Percentiles rank a stretch among this genome's conserved stretches.
Evolutionary conservation across 139 green algal genomes (phyloP).

Genomic region (Bryopsis sp.): DNA sequence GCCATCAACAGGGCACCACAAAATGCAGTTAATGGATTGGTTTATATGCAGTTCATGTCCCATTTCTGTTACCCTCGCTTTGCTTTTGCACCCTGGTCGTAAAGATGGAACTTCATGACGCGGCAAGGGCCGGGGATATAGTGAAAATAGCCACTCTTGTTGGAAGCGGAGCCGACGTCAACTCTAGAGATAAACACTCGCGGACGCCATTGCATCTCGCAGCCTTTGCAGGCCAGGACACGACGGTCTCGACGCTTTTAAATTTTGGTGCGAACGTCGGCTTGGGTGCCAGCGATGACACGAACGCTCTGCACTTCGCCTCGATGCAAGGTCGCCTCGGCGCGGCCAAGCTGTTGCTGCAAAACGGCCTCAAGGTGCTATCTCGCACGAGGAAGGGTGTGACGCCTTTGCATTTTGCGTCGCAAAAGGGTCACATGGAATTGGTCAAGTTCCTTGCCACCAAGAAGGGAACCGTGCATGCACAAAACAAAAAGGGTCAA

Average conservation of each 20-base stretch:
- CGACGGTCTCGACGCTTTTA: not conserved
- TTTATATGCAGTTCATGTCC: no score
- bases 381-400: not conserved
- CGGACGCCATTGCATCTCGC: not conserved
- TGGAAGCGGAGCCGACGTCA: not conserved
- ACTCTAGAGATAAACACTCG: not conserved
- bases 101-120: no score
- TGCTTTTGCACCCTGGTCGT: no score
- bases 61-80: no score
- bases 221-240: not conserved
- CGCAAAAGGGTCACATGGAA: not conserved
- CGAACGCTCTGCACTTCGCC: conserved; percentile 87
- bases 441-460: not conserved
- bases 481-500: not conserved
- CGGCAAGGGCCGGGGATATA: not conserved
- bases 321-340: conserved; percentile 88
- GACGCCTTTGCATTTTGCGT: not conserved
- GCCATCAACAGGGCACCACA: no score
- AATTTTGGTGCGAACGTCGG: no score
- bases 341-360: conserved; percentile 57
- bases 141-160: not conserved
- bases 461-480: not conserved
- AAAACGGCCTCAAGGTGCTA: not conserved
- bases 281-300: conserved; percentile 58
- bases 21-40: no score